A percentile compares a stretch with the other conserved stretches of the same genome.
These are phyloP conservation scores for Russula earlei DNA, from an alignment of 768 basidiomycete species.

Conservation along the genomic window DNA sequence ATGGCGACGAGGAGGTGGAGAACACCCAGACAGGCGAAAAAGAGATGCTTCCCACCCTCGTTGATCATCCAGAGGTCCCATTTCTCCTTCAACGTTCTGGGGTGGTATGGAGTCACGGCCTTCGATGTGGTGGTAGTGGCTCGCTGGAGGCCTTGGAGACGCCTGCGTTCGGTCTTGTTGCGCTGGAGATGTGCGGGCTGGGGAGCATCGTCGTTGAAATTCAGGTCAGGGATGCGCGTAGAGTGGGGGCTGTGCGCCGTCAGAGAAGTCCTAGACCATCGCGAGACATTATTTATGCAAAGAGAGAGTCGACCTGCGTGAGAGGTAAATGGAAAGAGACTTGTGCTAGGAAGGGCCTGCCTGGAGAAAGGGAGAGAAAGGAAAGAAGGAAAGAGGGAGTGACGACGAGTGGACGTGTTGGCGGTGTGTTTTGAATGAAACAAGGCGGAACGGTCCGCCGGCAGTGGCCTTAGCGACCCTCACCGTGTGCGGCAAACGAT, in stretches of 20 bases:
- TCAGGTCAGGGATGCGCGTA: conserved; percentile 13
- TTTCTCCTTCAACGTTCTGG: conserved; percentile 35
- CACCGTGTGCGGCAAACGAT: too few relatives aligned
- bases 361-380: background rate
- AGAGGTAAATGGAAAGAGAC: background rate
- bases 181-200: conserved; percentile 53
- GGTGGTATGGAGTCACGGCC: conserved; percentile 27
- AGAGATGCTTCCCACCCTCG: conserved; percentile 71
- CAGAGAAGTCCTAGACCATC: conserved; percentile 18
- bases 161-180: conserved; percentile 76
- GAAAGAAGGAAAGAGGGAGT: background rate
- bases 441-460: too few relatives aligned
- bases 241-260: conserved; percentile 12
- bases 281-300: background rate
- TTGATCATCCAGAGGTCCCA: conserved; percentile 87
- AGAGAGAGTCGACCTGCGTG: background rate
- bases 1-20: conserved; percentile 70
- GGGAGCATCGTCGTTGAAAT: conserved; percentile 12
- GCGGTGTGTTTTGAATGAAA: too few relatives aligned
- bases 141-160: conserved; percentile 80
- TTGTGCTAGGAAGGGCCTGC: background rate
- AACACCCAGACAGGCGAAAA: conserved; percentile 76
- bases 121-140: conserved; percentile 32
- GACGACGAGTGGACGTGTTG: too few relatives aligned
- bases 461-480: too few relatives aligned